Conservation (phyloP, 257 asterid species). For the Penstemon barbatus region DNA sequence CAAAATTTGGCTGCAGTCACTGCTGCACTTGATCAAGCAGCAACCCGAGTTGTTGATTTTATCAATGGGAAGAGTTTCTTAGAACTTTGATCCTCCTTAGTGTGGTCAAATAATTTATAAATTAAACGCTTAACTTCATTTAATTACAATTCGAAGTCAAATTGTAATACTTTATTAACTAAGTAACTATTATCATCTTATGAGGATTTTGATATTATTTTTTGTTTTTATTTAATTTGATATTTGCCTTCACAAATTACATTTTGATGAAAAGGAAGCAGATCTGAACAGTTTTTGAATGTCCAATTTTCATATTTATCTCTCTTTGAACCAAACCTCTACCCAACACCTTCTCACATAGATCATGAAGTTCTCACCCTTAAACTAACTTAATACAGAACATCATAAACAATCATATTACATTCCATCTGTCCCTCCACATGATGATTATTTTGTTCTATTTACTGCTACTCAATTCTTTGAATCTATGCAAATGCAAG, state of each 20-base stretch:
- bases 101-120: background rate
- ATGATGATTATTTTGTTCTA: constrained; percentile 17
- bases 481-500: background rate
- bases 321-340: constrained; percentile 27
- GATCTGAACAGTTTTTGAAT: background rate
- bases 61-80: constrained; percentile 65
- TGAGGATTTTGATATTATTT: too few relatives aligned
- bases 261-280: too few relatives aligned
- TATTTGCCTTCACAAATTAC: too few relatives aligned
- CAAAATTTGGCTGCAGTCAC: constrained; percentile 78
- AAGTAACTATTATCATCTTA: too few relatives aligned
- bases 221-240: too few relatives aligned
- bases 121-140: too few relatives aligned
- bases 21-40: constrained; percentile 81
- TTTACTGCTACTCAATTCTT: constrained; percentile 4
- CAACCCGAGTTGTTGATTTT: constrained; percentile 61
- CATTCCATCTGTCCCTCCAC: constrained; percentile 2
- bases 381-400: constrained; percentile 36
- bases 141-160: too few relatives aligned
- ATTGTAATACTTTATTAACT: too few relatives aligned
- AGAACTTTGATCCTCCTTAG: constrained; percentile 51
- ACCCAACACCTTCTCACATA: constrained; percentile 21
- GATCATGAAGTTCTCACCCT: constrained; percentile 44
- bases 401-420: constrained; percentile 5
- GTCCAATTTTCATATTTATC: background rate